Percentiles rank a stretch among this genome's conserved stretches.
Evolutionary conservation across 192 early-diverging fungal genomes (phyloP).

Genomic region (Gigaspora rosea): DNA sequence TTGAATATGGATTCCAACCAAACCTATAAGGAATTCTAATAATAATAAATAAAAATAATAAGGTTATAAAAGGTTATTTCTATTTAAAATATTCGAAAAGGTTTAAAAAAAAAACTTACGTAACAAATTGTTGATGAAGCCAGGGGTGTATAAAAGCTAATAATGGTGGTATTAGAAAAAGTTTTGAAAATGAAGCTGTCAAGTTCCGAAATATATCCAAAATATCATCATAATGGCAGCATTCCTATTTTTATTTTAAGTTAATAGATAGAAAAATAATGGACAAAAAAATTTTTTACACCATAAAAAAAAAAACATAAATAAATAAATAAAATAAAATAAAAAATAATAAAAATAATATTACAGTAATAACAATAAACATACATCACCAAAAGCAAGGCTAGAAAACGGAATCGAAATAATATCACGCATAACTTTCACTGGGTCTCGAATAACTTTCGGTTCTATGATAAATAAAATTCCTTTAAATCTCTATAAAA

Average conservation of each 20-base stretch:
- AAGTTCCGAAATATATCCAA: no score
- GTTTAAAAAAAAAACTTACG: neutral
- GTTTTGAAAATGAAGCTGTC: no score
- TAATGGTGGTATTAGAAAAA: no score
- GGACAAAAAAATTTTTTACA: no score
- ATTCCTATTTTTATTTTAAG: neutral
- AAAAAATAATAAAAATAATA: no score
- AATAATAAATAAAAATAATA: neutral
- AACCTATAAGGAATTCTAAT: neutral
- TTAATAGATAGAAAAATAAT: neutral
- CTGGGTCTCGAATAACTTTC: neutral
- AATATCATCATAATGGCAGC: no score
- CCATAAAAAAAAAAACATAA: neutral
- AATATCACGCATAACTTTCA: neutral
- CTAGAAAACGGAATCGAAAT: neutral
- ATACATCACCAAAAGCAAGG: slow-evolving; percentile 3
- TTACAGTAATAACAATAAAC: neutral
- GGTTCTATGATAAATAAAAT: slow-evolving; percentile 10
- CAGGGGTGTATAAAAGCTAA: no score
- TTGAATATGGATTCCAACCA: neutral
- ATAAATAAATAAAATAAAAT: neutral
- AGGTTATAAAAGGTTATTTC: neutral
- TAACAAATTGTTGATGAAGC: neutral
- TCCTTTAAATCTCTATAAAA: neutral
- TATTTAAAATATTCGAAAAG: neutral